Evolutionary conservation across 805 yeast genomes (phyloP), one percentile per base, ranked within the genome.

Genomic region (Zygoascus biomembranicola): DNA sequence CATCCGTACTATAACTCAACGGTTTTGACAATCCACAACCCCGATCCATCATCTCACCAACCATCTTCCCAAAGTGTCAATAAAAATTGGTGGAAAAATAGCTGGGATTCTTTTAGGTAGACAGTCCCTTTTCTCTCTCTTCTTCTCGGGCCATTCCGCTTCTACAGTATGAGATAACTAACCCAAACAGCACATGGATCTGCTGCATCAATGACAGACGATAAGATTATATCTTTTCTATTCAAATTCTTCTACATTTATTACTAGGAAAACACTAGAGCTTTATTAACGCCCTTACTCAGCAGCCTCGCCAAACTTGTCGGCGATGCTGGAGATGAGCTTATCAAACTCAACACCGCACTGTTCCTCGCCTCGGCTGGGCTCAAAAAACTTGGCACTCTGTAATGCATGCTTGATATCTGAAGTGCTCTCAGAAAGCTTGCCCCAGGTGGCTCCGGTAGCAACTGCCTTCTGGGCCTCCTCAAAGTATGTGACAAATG

Each of bases 401-500:
- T 97, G 87, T 51, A 94, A 97, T 56, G 89, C 76, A 72, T 94
- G 97, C 74, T 89, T 90, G 57, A 90, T 87, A 68, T 92, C 97
- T 55, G 87, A 66, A 53, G 98, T 94, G 55, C 89, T 79, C 67
- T 90, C 97, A 46, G 94, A 66, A 61, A 94, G 80, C 77, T 89
- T 94, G 59, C 87, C 80, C 99, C 99, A 94, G 70, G 79, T 82
- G 35, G 96, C 92, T 66, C 98, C 98, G 63, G 85, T 82, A 42
- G 96, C 78, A 57, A 92, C 86, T 14, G 98, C 96, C 76, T 90
- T 90, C 75, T 92, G 98, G 32, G 99, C 97, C 76, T 94, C 98
- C 63, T 92, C 97, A 67, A 87, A 82, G 73, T 94, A 94, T 37
- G 90, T 73, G 55, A 90, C 82, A 66, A 94, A 94, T 10, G 90